Percentiles rank a stretch among this genome's conserved stretches.
Evolutionary conservation across 2,329 filamentous ascomycete species (phyloP).

Genomic region (Fusarium oxysporum): DNA sequence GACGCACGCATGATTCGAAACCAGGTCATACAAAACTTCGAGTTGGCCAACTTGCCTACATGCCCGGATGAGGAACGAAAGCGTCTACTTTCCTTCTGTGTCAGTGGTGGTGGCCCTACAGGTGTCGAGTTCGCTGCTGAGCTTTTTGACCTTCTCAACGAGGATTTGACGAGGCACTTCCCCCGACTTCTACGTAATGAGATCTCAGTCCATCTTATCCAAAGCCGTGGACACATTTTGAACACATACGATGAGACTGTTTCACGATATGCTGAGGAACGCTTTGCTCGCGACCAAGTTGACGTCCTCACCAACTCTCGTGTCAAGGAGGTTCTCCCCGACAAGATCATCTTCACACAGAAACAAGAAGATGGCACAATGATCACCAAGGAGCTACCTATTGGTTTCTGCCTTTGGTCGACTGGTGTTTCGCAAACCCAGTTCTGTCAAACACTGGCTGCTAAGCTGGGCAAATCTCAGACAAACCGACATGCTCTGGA

Average conservation of each 20-base stretch:
- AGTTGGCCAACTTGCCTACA: slow-evolving; percentile 91
- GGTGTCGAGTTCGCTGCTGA: slow-evolving; percentile 95
- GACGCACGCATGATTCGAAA: slow-evolving; percentile 93
- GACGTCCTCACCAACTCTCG: slow-evolving; percentile 92
- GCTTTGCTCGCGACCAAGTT: slow-evolving; percentile 90
- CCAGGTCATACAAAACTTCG: slow-evolving; percentile 87
- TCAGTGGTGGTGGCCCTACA: slow-evolving; percentile 81
- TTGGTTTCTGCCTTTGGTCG: slow-evolving; percentile 97
- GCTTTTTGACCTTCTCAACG: slow-evolving; percentile 94
- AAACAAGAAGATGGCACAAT: slow-evolving; percentile 77
- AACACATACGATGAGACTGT: slow-evolving; percentile 98
- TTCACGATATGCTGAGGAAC: slow-evolving; percentile 89
- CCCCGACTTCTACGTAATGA: slow-evolving; percentile 94
- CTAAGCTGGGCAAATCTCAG: slow-evolving; percentile 80
- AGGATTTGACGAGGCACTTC: slow-evolving; percentile 86
- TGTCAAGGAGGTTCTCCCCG: slow-evolving; percentile 86
- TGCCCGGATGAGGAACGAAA: slow-evolving; percentile 88
- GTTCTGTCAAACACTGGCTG: slow-evolving; percentile 80
- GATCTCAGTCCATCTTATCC: slow-evolving; percentile 96
- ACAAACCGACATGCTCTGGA: slow-evolving; percentile 92
- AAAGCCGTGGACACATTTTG: slow-evolving; percentile 92
- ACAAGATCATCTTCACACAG: slow-evolving; percentile 91
- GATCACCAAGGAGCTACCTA: slow-evolving; percentile 92
- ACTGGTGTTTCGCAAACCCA: slow-evolving; percentile 91
- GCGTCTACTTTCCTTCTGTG: slow-evolving; percentile 91